A percentile compares a stretch with the other conserved stretches of the same genome.
These are phyloP conservation scores for Diplosphaera chodatii DNA, from an alignment of 139 green algal genomes.

Conservation along the genomic window DNA sequence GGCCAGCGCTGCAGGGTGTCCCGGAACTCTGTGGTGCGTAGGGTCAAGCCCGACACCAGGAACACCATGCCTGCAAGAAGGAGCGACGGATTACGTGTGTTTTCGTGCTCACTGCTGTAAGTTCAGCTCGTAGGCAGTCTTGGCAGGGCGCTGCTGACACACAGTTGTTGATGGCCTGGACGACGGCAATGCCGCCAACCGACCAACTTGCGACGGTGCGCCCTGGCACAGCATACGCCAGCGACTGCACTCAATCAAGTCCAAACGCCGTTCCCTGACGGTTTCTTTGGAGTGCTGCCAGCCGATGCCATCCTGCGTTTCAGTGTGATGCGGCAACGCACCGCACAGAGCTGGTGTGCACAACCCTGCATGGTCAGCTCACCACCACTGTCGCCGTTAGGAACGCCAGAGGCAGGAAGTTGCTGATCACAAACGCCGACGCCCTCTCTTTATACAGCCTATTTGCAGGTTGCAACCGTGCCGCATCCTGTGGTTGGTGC, in stretches of 20 bases:
- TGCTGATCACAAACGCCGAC: conserved; percentile 2
- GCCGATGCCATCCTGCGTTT: no score
- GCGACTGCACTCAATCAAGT: no score
- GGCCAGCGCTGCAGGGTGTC: conserved; percentile 36
- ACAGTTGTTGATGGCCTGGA: conserved; percentile 27
- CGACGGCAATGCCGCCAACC: conserved; percentile 5
- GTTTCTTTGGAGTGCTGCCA: neutral
- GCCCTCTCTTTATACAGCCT: neutral
- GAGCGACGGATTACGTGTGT: conserved; percentile 26
- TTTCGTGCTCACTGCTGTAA: conserved; percentile 40
- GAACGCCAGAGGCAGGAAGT: conserved; percentile 23
- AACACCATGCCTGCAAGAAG: conserved; percentile 47
- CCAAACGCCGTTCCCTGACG: neutral
- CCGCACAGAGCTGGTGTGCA: conserved; percentile 13
- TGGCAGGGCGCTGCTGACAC: no score
- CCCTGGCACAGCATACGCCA: neutral
- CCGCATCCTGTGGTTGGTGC: no score
- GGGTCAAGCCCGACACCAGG: conserved; percentile 65
- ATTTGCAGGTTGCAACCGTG: no score
- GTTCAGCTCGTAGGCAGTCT: no score
- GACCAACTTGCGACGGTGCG: neutral
- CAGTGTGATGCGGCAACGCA: conserved; percentile 4
- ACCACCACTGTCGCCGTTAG: conserved; percentile 2
- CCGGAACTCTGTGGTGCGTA: conserved; percentile 61
- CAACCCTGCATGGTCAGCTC: neutral